Evolutionary conservation across 2,329 filamentous ascomycete species (phyloP).

Genomic region (Colletotrichum endophyticum): DNA sequence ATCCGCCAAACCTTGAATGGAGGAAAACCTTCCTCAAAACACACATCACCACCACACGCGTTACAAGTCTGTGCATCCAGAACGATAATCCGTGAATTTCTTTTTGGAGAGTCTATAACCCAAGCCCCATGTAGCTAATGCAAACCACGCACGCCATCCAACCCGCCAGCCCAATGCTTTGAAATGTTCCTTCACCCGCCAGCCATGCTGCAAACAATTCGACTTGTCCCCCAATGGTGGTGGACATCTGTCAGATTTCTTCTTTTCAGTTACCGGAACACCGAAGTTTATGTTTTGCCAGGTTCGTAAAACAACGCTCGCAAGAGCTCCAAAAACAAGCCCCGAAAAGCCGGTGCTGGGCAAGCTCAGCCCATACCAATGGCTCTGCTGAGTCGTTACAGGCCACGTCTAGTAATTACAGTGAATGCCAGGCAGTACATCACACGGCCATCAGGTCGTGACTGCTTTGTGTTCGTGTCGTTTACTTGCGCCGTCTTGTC

Average conservation of each 20-base stretch:
- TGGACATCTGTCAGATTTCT: not conserved
- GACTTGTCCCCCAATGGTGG: not conserved
- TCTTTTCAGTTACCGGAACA: not conserved
- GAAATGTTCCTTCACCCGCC: not conserved
- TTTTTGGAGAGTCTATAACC: slow-evolving; percentile 10
- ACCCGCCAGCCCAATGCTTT: not conserved
- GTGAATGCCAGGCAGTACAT: not conserved
- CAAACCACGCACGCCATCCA: not conserved
- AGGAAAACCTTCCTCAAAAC: not conserved
- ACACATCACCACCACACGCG: not conserved
- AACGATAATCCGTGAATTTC: not conserved
- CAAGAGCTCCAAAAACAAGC: not conserved
- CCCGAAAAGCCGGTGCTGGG: not conserved
- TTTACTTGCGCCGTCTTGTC: slow-evolving; percentile 24
- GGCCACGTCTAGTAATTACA: slow-evolving; percentile 10
- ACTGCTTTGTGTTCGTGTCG: not conserved
- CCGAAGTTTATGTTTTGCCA: not conserved
- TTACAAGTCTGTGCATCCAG: not conserved
- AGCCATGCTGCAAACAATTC: not conserved
- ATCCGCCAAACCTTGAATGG: not conserved
- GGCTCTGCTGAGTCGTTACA: not conserved
- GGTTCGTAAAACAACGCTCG: not conserved
- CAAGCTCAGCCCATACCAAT: not conserved
- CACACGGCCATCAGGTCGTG: not conserved
- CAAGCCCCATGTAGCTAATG: not conserved